A percentile compares a stretch with the other conserved stretches of the same genome.
phyloP scores from a whole-genome alignment of 805 yeast species.

The Grigorovia humatica region DNA sequence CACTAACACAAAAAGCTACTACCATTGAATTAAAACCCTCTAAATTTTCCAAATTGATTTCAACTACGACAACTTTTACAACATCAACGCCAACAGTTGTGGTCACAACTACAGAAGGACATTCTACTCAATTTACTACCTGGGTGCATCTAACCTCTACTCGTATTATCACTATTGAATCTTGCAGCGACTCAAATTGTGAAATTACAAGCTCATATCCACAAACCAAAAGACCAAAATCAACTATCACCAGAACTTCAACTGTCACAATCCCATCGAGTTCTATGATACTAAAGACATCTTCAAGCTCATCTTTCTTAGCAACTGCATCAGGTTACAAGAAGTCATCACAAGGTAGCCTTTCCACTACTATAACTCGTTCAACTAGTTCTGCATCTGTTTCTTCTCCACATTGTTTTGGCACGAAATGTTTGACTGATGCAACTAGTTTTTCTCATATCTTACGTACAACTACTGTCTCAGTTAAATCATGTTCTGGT shows the following conservation, averaged over 20 bases:
- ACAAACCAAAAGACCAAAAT: neutral
- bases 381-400: neutral
- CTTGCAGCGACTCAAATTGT: conserved; percentile 5
- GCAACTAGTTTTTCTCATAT: neutral
- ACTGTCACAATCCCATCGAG: neutral
- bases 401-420: neutral
- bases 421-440: neutral
- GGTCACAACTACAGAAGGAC: conserved; percentile 4
- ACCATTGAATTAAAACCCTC: neutral
- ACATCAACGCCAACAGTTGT: conserved; percentile 1
- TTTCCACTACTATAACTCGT: neutral
- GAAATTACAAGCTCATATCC: neutral
- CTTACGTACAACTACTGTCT: neutral
- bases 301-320: neutral
- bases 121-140: conserved; percentile 30
- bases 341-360: neutral
- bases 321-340: neutral
- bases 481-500: neutral
- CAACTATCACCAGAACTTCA: neutral
- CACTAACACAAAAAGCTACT: conserved; percentile 13
- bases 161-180: conserved; percentile 3
- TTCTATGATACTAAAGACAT: neutral
- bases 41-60: conserved; percentile 1
- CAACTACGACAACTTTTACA: neutral
- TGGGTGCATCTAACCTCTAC: conserved; percentile 27